Percentiles rank a stretch among this genome's conserved stretches.
These are phyloP conservation scores for Jaltomata sinuosa DNA, from an alignment of 257 asterid species.

Conservation along the genomic window DNA sequence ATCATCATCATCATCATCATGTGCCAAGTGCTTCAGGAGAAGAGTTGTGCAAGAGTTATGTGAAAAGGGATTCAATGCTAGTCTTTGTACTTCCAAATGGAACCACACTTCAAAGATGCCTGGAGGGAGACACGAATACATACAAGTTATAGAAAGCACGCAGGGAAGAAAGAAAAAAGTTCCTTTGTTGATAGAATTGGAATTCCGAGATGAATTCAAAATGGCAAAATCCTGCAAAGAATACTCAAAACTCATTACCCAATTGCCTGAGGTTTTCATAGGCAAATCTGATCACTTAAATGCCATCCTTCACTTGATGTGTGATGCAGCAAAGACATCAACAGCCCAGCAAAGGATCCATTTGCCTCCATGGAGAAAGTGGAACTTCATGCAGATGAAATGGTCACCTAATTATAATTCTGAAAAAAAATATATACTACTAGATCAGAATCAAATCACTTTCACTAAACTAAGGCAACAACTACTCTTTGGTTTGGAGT, in stretches of 20 bases:
- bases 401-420: slow-evolving; percentile 23
- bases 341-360: slow-evolving; percentile 29
- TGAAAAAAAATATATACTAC: not conserved
- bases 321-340: slow-evolving; percentile 52
- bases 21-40: slow-evolving; percentile 27
- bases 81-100: slow-evolving; percentile 41
- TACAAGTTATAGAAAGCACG: slow-evolving; percentile 35
- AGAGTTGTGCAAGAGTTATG: slow-evolving; percentile 25
- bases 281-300: slow-evolving; percentile 39
- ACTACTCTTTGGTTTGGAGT: not conserved
- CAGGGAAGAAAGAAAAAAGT: slow-evolving; percentile 34
- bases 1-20: not conserved
- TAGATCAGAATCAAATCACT: not conserved
- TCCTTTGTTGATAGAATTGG: slow-evolving; percentile 32
- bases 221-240: slow-evolving; percentile 45
- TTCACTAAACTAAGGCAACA: not conserved
- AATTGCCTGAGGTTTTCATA: slow-evolving; percentile 32
- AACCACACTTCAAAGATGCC: slow-evolving; percentile 30
- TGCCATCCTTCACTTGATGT: slow-evolving; percentile 30
- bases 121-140: slow-evolving; percentile 44
- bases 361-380: slow-evolving; percentile 53
- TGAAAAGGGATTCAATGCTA: slow-evolving; percentile 33
- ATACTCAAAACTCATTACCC: slow-evolving; percentile 21
- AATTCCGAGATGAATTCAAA: slow-evolving; percentile 42
- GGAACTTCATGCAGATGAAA: slow-evolving; percentile 41